Conservation (phyloP, 768 basidiomycete species). For the Tubosaeta sp. region DNA sequence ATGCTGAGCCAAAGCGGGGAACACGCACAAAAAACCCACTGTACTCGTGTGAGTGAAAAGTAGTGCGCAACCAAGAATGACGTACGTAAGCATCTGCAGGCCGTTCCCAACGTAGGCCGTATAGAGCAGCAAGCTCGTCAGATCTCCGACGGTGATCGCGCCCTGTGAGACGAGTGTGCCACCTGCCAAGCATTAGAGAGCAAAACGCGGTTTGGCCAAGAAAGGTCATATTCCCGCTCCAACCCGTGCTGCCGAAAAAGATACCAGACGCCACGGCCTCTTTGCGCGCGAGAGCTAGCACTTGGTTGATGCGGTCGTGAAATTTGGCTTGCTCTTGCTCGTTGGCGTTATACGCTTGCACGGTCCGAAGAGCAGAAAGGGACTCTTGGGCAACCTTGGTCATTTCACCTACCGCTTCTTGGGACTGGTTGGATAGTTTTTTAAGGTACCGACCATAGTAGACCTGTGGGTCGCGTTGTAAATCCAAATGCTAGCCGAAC, state of each 20-base stretch:
- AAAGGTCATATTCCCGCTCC: conserved; percentile 91
- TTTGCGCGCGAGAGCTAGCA: conserved; percentile 73
- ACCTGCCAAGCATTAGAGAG: conserved; percentile 40
- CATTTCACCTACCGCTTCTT: conserved; percentile 95
- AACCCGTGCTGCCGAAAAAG: conserved; percentile 88
- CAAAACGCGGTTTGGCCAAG: conserved; percentile 40
- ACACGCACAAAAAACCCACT: conserved; percentile 39
- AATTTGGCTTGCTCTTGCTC: conserved; percentile 77
- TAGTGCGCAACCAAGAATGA: conserved; percentile 5
- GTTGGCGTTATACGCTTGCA: conserved; percentile 87
- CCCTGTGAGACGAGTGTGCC: conserved; percentile 88
- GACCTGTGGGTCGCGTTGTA: conserved; percentile 47
- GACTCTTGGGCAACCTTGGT: conserved; percentile 87
- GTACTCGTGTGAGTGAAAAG: conserved; percentile 1
- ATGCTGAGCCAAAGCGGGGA: background rate
- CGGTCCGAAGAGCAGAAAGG: conserved; percentile 79
- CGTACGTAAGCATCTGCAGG: conserved; percentile 73
- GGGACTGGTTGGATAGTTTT: conserved; percentile 84
- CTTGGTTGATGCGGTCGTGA: conserved; percentile 53
- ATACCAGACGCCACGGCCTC: conserved; percentile 90
- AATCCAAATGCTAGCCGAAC: conserved; percentile 3
- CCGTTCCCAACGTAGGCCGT: conserved; percentile 86
- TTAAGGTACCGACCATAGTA: conserved; percentile 96
- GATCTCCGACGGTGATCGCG: conserved; percentile 85
- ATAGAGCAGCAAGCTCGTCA: conserved; percentile 87